Base-by-base conservation (phyloP, 2,329 filamentous ascomycete genomes). In the Curvularia eragrostidis region DNA sequence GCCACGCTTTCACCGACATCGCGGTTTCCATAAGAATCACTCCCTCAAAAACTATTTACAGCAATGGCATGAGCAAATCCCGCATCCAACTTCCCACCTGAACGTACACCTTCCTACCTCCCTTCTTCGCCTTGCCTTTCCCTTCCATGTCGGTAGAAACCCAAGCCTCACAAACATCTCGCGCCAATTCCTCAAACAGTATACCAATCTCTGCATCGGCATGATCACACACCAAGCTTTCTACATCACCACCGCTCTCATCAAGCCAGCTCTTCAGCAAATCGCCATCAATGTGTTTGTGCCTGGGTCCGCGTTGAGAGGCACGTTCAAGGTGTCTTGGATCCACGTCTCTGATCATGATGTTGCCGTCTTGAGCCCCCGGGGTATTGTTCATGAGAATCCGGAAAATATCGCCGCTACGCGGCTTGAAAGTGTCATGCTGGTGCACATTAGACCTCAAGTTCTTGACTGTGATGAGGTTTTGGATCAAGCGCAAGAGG, bases 401-500 rank as follows among this genome's bases (percentile, higher is more conserved):
- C 15, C 65, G 54, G 42, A 64, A 65, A 7, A 72, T 65, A 5
- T 67, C 62, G 9, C 64, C 61, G 5, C 60, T 64, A 12, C 58
- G 61, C 19, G 59, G 53, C 28, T 61, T 58, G 18, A 68, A 26
- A 0, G 61, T 56, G 8, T 44, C 60, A 49, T 61, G 61, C 13
- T 63, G 64, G 2, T 59, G 57, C 8, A 49, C 49, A 6, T 58
- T 61, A 4, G 67, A 59, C 7, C 64, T 60, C 3, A 47, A 58
- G 7, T 53, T 49, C 46, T 70, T 70, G 9, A 57, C 63, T 32
- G 70, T 64, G 24, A 76, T 66, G 30, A 96, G 73, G 57, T 89
- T 89, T 69, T 96, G 89, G 1, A 97, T 72, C 61, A 94, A 87
- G 56, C 84, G 83, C 5, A 98, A 81, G 3, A 96, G 80, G 6